Evolutionary conservation across 1,284 basidiomycete species (phyloP).

Genomic region (Cutaneotrichosporon cutaneum): DNA sequence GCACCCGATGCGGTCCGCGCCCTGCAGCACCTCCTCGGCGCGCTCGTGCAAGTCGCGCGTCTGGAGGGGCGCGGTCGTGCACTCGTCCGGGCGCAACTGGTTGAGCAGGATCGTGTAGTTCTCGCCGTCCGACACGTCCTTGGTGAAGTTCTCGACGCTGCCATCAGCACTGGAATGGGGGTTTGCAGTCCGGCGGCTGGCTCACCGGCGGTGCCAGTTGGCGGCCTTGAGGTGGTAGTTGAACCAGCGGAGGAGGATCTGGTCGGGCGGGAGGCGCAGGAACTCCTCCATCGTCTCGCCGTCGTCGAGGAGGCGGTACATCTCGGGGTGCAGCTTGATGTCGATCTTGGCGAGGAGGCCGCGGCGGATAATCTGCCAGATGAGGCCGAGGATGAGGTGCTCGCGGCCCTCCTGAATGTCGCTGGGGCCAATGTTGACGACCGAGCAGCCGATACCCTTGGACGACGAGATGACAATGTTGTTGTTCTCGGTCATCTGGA

Average conservation of each 20-base stretch:
- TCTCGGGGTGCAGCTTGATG: constrained; percentile 95
- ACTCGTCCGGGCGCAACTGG: constrained; percentile 90
- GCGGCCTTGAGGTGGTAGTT: constrained; percentile 98
- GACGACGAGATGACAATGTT: constrained; percentile 98
- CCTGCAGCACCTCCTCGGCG: constrained; percentile 88
- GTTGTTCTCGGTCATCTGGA: constrained; percentile 99
- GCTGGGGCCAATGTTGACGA: constrained; percentile 94
- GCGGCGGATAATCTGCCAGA: constrained; percentile 97
- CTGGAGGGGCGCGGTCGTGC: constrained; percentile 88
- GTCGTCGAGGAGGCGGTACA: constrained; percentile 93
- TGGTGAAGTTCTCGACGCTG: constrained; percentile 95
- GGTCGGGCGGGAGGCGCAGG: constrained; percentile 88
- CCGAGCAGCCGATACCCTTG: constrained; percentile 96
- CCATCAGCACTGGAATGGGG: constrained; percentile 7
- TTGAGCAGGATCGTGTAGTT: constrained; percentile 96
- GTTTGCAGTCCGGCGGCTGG: neutral
- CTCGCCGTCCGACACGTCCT: constrained; percentile 91
- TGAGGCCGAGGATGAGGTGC: constrained; percentile 95
- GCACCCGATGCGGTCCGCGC: constrained; percentile 90
- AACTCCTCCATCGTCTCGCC: constrained; percentile 96
- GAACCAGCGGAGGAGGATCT: constrained; percentile 96
- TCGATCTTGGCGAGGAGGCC: constrained; percentile 93
- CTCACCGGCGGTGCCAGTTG: constrained; percentile 78
- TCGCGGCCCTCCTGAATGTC: constrained; percentile 93
- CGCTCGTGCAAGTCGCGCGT: constrained; percentile 76